Evolutionary conservation across 1,284 basidiomycete species (phyloP).

Genomic region (Cryptococcus maquisensis): DNA sequence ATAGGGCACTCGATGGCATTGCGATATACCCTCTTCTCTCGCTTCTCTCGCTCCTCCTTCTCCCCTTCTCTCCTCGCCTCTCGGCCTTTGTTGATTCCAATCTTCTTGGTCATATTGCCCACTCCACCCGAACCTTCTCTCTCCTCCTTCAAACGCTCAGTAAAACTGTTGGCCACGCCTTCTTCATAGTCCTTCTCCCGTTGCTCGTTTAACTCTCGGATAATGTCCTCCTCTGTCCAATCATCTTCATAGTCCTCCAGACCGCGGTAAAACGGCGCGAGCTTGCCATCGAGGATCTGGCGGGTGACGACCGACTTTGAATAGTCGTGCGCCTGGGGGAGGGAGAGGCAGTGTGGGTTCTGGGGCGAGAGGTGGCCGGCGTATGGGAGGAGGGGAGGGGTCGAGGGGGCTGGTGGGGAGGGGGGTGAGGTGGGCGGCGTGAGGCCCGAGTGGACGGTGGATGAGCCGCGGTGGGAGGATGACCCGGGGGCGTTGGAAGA

Average conservation of each 20-base stretch:
- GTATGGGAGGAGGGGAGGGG: slow-evolving; percentile 53
- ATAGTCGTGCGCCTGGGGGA: slow-evolving; percentile 68
- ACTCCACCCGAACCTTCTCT: slow-evolving; percentile 20
- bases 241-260: slow-evolving; percentile 85
- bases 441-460: slow-evolving; percentile 30
- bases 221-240: slow-evolving; percentile 79
- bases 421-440: slow-evolving; percentile 32
- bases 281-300: slow-evolving; percentile 77
- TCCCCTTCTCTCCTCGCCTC: slow-evolving; percentile 22
- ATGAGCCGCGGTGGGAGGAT: background rate
- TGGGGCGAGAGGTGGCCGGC: slow-evolving; percentile 77
- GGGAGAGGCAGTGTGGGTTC: slow-evolving; percentile 75
- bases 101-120: slow-evolving; percentile 31
- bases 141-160: slow-evolving; percentile 32
- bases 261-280: slow-evolving; percentile 94
- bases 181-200: slow-evolving; percentile 37
- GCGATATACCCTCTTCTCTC: slow-evolving; percentile 72
- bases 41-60: slow-evolving; percentile 54
- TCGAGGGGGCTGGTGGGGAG: slow-evolving; percentile 59
- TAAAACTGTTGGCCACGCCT: slow-evolving; percentile 34
- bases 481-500: background rate
- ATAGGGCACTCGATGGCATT: slow-evolving; percentile 97
- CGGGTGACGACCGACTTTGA: slow-evolving; percentile 79
- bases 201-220: slow-evolving; percentile 44
- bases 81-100: slow-evolving; percentile 19